Base-by-base conservation (phyloP, 306 rosid genomes). In the Inga laurina region DNA sequence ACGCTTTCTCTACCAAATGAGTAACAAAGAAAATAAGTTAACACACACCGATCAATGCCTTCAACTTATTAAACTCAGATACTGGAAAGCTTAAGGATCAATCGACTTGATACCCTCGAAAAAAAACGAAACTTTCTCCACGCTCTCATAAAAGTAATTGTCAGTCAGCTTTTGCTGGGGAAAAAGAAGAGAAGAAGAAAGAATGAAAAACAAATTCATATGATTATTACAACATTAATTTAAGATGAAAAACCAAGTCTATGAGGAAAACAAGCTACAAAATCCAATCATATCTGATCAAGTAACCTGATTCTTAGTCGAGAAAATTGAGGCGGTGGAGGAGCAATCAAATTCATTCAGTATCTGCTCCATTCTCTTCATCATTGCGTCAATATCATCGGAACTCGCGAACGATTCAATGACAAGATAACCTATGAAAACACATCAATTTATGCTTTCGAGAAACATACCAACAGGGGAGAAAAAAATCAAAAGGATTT, bases 241-340 rank as follows among this genome's bases (percentile, higher is more conserved):
- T 57, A 1, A 54, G 72, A 61, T 10, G 67, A 75, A 48, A 79
- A 66, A 3, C 27, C 14, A 7, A 8, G 7, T 3, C 13, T 37
- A 68, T 0, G 39, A 44, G 4, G 16, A 16, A 9, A 73, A 39
- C 39, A 54, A 43, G 13, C 39, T 5, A 14, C 44, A 59, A 49
- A 68, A 76, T 76, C 52, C 9, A n/a, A 57, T 15, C 6, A 21
- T 37, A 48, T 32, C 10, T 19, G 16, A 27, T n/a, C 21, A 21
- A 44, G 67, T 41, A 79, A 95, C 98, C 93, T 96, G 97, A 82
- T 96, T 96, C 81, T 88, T 93, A 70, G 98, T 90, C 65, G 98
- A 96, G 94, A 93, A 96, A 84, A 93, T 86, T 48, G 99, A 93
- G 87, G 90, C 82, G 80, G 96, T 89, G 87, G 93, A 74, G 32